These are phyloP conservation scores for Klebsormidium nitens DNA, from an alignment of 139 green algal species.

Conservation along the genomic window DNA sequence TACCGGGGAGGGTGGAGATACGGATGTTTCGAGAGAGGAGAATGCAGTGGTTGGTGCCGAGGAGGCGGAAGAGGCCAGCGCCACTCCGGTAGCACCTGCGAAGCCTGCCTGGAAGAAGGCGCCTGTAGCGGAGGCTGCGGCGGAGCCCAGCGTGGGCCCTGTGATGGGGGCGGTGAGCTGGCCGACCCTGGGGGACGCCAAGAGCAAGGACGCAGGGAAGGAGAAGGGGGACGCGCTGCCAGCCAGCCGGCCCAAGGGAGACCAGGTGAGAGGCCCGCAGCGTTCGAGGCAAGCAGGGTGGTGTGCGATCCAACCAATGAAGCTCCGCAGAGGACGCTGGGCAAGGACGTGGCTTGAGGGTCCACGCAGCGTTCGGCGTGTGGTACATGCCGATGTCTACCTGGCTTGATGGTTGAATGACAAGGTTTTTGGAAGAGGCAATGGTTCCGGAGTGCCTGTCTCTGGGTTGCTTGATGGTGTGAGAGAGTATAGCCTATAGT, in stretches of 20 bases:
- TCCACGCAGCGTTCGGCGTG: background rate
- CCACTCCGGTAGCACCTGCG: constrained; percentile 28
- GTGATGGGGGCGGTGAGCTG: constrained; percentile 44
- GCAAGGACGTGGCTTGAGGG: background rate
- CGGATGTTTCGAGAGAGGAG: no score
- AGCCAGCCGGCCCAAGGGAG: background rate
- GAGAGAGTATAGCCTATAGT: no score
- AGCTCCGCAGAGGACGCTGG: background rate
- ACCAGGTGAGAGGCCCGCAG: background rate
- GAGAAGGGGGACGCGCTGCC: constrained; percentile 35
- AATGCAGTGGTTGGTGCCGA: no score
- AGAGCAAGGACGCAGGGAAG: constrained; percentile 63
- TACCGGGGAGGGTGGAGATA: no score
- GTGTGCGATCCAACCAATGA: background rate
- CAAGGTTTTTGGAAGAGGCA: no score
- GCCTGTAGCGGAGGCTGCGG: background rate
- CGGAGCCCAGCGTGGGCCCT: constrained; percentile 15
- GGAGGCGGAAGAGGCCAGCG: no score
- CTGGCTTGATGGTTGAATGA: no score
- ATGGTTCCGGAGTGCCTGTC: no score
- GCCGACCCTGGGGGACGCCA: constrained; percentile 71
- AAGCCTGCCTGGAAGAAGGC: constrained; percentile 68
- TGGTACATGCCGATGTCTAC: no score
- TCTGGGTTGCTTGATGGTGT: no score
- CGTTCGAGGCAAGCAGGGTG: background rate